These are phyloP conservation scores for Xerocomellus dryophilus DNA, from an alignment of 768 basidiomycete genomes.

Conservation along the genomic window DNA sequence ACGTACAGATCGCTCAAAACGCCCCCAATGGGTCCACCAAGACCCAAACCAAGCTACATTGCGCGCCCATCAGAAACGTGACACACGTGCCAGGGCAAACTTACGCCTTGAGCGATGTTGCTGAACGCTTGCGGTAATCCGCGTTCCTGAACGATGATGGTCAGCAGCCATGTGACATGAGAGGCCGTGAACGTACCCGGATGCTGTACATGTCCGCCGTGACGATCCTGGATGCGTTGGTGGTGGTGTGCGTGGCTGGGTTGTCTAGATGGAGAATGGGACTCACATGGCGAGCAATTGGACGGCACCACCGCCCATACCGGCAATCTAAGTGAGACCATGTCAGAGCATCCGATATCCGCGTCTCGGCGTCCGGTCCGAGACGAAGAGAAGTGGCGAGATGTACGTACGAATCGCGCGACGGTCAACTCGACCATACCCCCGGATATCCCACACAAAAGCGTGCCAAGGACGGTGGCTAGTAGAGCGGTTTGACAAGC, in stretches of 20 bases:
- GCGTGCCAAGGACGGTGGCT: constrained; percentile 6
- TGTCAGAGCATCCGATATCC: neutral
- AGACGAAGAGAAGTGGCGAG: too few relatives aligned
- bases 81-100: neutral
- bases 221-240: constrained; percentile 15
- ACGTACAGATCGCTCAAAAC: constrained; percentile 21
- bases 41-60: constrained; percentile 22
- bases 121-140: constrained; percentile 46
- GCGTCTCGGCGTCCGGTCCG: neutral
- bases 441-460: constrained; percentile 10
- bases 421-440: constrained; percentile 11
- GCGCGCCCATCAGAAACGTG: neutral
- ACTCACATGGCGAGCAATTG: constrained; percentile 21
- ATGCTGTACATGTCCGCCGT: constrained; percentile 22
- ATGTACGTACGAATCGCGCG: constrained; percentile 30
- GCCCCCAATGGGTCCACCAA: constrained; percentile 24
- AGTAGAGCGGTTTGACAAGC: constrained; percentile 15
- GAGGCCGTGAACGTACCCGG: constrained; percentile 5
- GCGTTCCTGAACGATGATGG: neutral
- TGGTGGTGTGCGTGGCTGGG: neutral
- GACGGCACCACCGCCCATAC: constrained; percentile 21
- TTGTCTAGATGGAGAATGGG: neutral
- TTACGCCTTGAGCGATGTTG: constrained; percentile 15
- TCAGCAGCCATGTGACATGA: too few relatives aligned
- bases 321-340: constrained; percentile 16